phyloP scores from a whole-genome alignment of 495 filamentous ascomycete genomes.

The Staphylotrichum longicolle region DNA sequence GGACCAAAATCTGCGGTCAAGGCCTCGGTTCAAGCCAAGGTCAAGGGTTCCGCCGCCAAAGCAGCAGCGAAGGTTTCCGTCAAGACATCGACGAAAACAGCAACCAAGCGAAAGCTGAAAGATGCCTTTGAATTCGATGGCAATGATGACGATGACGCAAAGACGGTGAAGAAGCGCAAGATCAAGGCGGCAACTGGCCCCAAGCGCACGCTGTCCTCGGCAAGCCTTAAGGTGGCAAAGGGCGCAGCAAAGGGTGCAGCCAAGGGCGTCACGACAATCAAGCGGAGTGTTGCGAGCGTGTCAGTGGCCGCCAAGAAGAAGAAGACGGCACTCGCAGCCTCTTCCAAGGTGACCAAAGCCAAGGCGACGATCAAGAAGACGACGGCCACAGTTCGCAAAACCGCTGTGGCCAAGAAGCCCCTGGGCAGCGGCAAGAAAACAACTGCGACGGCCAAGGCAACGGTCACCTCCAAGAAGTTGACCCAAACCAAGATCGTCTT shows the following conservation, averaged over 20 bases:
- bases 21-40: not conserved
- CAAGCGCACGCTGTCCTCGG: slow-evolving; percentile 28
- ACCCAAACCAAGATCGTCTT: not conserved
- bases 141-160: slow-evolving; percentile 21
- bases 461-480: not conserved
- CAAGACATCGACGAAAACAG: slow-evolving; percentile 32
- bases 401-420: not conserved
- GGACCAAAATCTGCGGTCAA: slow-evolving; percentile 23
- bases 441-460: not conserved
- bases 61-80: slow-evolving; percentile 29
- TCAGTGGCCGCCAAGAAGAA: slow-evolving; percentile 38
- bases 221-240: slow-evolving; percentile 31
- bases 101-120: slow-evolving; percentile 35
- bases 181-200: slow-evolving; percentile 28
- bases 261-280: slow-evolving; percentile 31
- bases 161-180: slow-evolving; percentile 33
- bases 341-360: slow-evolving; percentile 30
- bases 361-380: slow-evolving; percentile 12
- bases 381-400: not conserved
- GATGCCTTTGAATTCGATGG: slow-evolving; percentile 26
- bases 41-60: slow-evolving; percentile 28
- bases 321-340: not conserved
- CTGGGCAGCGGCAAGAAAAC: not conserved
- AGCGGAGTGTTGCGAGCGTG: slow-evolving; percentile 37
- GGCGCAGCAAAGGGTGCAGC: slow-evolving; percentile 25